Evolutionary conservation across 176 grass and related monocot species (phyloP).

Genomic region (Cocos nucifera): DNA sequence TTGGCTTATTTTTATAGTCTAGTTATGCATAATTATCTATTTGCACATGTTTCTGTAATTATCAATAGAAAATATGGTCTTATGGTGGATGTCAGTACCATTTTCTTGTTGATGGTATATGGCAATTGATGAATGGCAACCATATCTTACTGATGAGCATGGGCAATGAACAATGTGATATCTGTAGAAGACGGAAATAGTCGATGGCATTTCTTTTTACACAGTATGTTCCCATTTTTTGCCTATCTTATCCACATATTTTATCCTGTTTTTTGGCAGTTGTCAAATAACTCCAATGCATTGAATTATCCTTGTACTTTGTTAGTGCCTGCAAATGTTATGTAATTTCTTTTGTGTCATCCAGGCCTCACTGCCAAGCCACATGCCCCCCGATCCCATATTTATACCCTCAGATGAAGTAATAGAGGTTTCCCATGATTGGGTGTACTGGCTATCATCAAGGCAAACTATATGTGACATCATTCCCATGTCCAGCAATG

Average conservation of each 20-base stretch:
- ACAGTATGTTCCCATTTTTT: conserved; percentile 44
- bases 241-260: conserved; percentile 5
- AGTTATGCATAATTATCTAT: conserved; percentile 19
- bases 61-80: conserved; percentile 19
- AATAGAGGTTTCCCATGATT: conserved; percentile 35
- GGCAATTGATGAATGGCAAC: conserved; percentile 47
- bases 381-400: conserved; percentile 36
- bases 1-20: neutral
- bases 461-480: conserved; percentile 54
- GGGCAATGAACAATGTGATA: conserved; percentile 53
- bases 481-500: conserved; percentile 57
- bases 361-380: neutral
- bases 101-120: conserved; percentile 53
- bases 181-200: conserved; percentile 40
- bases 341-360: neutral
- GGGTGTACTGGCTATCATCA: conserved; percentile 42
- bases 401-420: conserved; percentile 26
- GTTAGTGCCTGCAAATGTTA: neutral
- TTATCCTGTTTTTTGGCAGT: neutral
- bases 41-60: neutral
- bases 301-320: neutral
- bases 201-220: conserved; percentile 36
- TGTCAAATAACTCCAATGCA: conserved; percentile 8
- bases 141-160: conserved; percentile 30
- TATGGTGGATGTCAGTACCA: conserved; percentile 49